Evolutionary conservation across 768 basidiomycete genomes (phyloP).

Genomic region (Leucocoprinus leucothites): DNA sequence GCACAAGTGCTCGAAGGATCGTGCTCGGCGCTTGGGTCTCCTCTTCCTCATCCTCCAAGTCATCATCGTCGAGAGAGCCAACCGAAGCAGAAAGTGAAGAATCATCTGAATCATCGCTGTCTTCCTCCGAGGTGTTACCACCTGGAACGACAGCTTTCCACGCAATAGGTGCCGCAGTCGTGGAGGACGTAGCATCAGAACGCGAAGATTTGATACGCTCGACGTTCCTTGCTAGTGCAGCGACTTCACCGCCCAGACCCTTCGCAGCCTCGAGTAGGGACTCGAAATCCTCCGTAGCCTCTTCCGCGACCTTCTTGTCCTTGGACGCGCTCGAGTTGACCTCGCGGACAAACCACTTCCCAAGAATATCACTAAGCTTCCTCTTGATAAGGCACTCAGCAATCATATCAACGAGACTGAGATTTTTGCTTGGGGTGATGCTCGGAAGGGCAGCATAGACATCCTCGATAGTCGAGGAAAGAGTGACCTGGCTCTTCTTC

Average conservation of each 20-base stretch:
- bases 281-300: conserved; percentile 38
- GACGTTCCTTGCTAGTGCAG: conserved; percentile 49
- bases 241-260: conserved; percentile 59
- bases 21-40: conserved; percentile 53
- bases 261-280: conserved; percentile 56
- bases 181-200: conserved; percentile 16
- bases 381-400: conserved; percentile 48
- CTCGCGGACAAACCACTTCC: conserved; percentile 46
- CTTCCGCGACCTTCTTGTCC: conserved; percentile 28
- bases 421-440: background rate
- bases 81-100: background rate
- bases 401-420: conserved; percentile 33
- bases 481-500: background rate
- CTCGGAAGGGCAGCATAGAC: conserved; percentile 26
- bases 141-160: background rate
- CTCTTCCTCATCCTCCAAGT: conserved; percentile 28
- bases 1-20: conserved; percentile 40
- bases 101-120: conserved; percentile 24
- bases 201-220: conserved; percentile 54
- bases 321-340: conserved; percentile 31
- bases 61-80: background rate
- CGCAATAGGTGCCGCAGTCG: background rate
- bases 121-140: conserved; percentile 16
- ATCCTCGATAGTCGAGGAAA: conserved; percentile 45
- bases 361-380: conserved; percentile 50